Percentiles rank a stretch among this genome's conserved stretches.
Evolutionary conservation across 2,329 filamentous ascomycete genomes (phyloP).

Genomic region (Hymenoscyphus repandus): DNA sequence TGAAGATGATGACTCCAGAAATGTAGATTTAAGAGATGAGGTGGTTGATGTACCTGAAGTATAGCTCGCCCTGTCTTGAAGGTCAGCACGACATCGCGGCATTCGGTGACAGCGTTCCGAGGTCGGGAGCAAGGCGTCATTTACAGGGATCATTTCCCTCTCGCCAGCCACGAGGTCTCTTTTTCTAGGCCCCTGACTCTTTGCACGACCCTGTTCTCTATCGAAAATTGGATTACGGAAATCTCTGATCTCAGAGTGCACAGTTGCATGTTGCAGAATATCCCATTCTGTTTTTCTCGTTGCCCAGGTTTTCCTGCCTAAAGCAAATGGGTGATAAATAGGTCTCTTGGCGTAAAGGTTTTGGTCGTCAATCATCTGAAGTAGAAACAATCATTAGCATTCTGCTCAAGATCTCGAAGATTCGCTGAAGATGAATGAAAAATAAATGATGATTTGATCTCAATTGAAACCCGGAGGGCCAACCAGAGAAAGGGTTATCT

Average conservation of each 20-base stretch:
- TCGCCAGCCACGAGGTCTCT: background rate
- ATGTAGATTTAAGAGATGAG: background rate
- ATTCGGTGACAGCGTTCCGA: background rate
- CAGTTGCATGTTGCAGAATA: no score
- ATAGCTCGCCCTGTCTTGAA: background rate
- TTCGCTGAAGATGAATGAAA: no score
- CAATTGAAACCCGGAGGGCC: no score
- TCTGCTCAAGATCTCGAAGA: no score
- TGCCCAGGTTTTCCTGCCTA: no score
- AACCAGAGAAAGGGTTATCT: no score
- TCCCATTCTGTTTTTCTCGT: no score
- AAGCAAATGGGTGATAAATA: no score
- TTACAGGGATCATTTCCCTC: background rate
- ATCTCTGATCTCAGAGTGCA: background rate
- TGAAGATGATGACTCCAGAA: background rate
- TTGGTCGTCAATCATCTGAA: no score
- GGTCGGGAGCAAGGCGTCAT: background rate
- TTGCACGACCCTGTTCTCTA: background rate
- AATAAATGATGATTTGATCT: no score
- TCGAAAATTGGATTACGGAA: background rate
- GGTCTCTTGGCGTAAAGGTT: no score
- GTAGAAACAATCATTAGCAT: no score
- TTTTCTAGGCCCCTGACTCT: background rate
- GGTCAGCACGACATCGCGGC: background rate
- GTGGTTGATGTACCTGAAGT: background rate